Conservation (phyloP, 2,329 filamentous ascomycete genomes). For the Cercospora sp. region DNA sequence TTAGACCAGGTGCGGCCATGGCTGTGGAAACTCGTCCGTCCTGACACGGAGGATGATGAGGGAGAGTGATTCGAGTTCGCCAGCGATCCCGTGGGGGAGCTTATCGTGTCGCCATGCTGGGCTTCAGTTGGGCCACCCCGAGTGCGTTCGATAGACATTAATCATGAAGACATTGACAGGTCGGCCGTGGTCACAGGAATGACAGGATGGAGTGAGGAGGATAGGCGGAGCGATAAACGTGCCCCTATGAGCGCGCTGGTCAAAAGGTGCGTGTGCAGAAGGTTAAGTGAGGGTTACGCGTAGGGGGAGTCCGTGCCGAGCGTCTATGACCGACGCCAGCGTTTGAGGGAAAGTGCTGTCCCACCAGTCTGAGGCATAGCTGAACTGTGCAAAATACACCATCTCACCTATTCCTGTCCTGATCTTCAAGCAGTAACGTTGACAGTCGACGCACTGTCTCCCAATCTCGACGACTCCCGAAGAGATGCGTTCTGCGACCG, state of each 20-base stretch:
- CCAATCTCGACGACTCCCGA: neutral
- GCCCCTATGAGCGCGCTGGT: neutral
- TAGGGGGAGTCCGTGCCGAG: constrained; percentile 6
- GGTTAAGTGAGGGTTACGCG: neutral
- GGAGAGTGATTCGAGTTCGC: constrained; percentile 24
- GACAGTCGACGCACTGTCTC: neutral
- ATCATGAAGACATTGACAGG: constrained; percentile 18
- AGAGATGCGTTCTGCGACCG: neutral
- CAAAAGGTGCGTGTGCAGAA: neutral
- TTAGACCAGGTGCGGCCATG: constrained; percentile 35
- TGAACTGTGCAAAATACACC: neutral
- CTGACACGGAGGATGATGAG: constrained; percentile 13
- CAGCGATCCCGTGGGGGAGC: constrained; percentile 20
- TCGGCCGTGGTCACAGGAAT: constrained; percentile 2
- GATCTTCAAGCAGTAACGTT: neutral
- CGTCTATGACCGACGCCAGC: neutral
- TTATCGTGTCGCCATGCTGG: constrained; percentile 18
- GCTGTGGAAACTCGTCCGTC: constrained; percentile 32
- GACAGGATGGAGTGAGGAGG: neutral
- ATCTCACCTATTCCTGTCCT: neutral
- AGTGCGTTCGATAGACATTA: constrained; percentile 20
- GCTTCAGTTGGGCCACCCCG: constrained; percentile 20
- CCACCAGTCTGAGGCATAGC: neutral
- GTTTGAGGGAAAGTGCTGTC: constrained; percentile 8
- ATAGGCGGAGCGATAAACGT: neutral